phyloP scores from a whole-genome alignment of 768 basidiomycete species.

The Termitomyces titanicus region DNA sequence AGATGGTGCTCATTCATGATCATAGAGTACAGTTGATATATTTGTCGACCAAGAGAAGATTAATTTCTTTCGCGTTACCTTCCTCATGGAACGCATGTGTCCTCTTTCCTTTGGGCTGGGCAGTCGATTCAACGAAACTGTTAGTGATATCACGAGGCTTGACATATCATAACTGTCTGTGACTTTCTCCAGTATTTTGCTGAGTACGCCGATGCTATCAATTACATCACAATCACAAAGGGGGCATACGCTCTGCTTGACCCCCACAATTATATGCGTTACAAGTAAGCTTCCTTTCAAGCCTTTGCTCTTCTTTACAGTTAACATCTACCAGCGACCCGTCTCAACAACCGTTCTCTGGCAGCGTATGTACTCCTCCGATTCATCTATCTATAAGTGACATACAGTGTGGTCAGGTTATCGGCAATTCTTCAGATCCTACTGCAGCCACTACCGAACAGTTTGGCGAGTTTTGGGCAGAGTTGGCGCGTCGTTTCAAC shows the following conservation, averaged over 20 bases:
- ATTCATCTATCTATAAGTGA: too few species aligned
- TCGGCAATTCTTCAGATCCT: constrained; percentile 40
- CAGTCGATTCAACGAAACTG: constrained; percentile 41
- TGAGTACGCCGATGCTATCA: constrained; percentile 39
- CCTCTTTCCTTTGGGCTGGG: constrained; percentile 37
- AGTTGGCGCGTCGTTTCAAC: constrained; percentile 37
- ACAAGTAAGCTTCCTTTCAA: constrained; percentile 31
- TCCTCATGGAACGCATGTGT: constrained; percentile 45
- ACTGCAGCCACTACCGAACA: constrained; percentile 41
- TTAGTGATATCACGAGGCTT: constrained; percentile 7
- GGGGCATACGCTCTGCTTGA: constrained; percentile 41
- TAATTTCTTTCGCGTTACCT: constrained; percentile 46
- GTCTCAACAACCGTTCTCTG: constrained; percentile 38
- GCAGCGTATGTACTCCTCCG: constrained; percentile 29
- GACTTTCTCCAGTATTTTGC: constrained; percentile 32
- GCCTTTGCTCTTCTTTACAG: background rate
- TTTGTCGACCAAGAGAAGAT: constrained; percentile 46
- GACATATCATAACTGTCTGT: background rate
- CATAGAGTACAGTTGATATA: background rate
- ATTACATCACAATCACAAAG: constrained; percentile 38
- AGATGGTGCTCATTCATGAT: background rate
- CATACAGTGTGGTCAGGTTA: constrained; percentile 28
- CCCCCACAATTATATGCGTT: constrained; percentile 48
- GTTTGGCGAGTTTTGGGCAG: constrained; percentile 39
- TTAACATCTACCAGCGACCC: constrained; percentile 29